Conservation (phyloP, 2,329 filamentous ascomycete species). For the Trichoderma endophyticum region DNA sequence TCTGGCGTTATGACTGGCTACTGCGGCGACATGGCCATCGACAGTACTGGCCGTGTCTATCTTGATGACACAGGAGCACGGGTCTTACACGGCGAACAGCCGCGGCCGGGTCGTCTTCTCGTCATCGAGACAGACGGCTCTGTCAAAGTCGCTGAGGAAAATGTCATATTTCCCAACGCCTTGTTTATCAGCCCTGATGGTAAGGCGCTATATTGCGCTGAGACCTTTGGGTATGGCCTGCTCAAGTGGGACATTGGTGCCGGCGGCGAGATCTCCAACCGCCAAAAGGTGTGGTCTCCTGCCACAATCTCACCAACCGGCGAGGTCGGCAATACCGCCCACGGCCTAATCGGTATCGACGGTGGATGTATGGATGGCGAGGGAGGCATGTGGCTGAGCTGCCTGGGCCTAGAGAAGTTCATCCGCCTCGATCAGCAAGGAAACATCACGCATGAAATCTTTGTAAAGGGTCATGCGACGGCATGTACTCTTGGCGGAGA, state of each 20-base stretch:
- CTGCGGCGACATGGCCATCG: not conserved
- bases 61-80: not conserved
- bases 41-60: not conserved
- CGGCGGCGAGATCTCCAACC: not conserved
- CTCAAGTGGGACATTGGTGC: not conserved
- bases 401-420: not conserved
- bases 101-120: not conserved
- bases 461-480: not conserved
- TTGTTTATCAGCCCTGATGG: not conserved
- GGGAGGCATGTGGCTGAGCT: not conserved
- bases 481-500: too few relatives aligned
- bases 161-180: not conserved
- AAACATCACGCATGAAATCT: not conserved
- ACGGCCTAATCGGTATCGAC: conserved; percentile 1
- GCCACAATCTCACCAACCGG: not conserved
- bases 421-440: not conserved
- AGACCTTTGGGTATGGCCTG: not conserved
- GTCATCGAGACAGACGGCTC: not conserved
- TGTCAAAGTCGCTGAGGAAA: not conserved
- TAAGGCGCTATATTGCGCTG: not conserved
- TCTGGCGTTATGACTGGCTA: not conserved
- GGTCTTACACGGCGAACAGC: not conserved
- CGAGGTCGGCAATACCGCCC: not conserved
- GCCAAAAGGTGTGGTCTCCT: not conserved
- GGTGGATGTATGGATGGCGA: not conserved